Base-by-base conservation (phyloP, 352 stramenopile species). In the Globisporangium apiculatum region DNA sequence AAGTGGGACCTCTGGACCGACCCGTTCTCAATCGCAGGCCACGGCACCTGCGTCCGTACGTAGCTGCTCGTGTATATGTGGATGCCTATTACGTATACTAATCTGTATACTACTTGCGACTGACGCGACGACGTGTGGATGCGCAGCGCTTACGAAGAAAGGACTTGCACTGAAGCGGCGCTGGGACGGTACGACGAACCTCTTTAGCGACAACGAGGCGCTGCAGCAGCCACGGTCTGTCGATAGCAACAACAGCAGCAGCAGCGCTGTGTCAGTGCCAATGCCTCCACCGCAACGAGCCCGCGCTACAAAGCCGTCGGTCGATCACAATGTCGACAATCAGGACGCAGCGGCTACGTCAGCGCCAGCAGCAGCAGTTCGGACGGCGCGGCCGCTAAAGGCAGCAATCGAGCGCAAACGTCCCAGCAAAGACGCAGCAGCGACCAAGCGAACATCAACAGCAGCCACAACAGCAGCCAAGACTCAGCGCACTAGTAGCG, bases 1-100 rank as follows among this genome's bases (percentile, higher is more conserved):
- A 72, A 65, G 18, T 81, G 79, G 60, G 77, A 91, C 53, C 72
- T 89, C 53, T 91, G 82, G 82, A 91, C 79, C 35, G 82, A 91
- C 53, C 58, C 65, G 48, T 76, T 89, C 56, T 87, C 72, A 11
- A 77, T 91, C 56, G 75, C 73, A 5, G 62, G 67, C 1, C 79
- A 91, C 59, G 75, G 79, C 35, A 66, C 60, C 53, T 82, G 75
- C 31, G 65, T 73, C 47, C 69, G 77, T 87, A 64, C 56, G 77
- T 84, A 9, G 7, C 17, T 31, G 24, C 24, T 31, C 24, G 24
- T 31, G 24, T 31, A 31, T 3, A 24, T 24, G 18, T 1, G 18
- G 18, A 24, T 24, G 18, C 1, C 0, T 24, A 1, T 24, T 1
- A 1, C 18, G 18, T 24, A 24, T 24, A 24, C 18, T 24, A 0